Evolutionary conservation across 495 filamentous ascomycete species (phyloP), one percentile per base, ranked within the genome.

Genomic region (Durotheca rogersii): DNA sequence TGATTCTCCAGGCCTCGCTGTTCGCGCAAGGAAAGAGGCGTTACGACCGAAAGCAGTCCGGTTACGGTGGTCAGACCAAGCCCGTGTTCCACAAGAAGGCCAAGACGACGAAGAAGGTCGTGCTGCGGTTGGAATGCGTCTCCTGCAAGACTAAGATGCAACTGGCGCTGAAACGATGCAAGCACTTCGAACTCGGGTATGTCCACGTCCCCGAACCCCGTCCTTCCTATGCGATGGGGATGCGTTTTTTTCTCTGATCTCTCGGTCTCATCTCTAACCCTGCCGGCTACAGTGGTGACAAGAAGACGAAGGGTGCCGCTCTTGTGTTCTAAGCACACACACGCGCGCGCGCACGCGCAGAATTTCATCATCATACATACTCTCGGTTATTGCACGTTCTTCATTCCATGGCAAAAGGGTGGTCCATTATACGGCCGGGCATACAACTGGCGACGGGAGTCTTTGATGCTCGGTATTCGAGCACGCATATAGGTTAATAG

Each of bases 271-370:
- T n/a, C n/a, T n/a, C n/a, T n/a, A n/a, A n/a, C n/a, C n/a, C n/a
- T 51, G 49, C 35, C 7, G 6, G 12, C 14, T 49, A 74, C 62
- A 96, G 93, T 84, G 94, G 94, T 80, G 94, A 99, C 85, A 99
- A 99, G 90, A 99, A 99, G 90, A 99, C 94, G 70, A 99, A 99
- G 88, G 94, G 94, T 85, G 93, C 93, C 67, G 94, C 94, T 64
- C 82, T 99, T 67, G 94, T 99, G 64, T 99, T 97, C 81, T 99
- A 93, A 80, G 61, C 67, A 44, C 48, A 29, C 48, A n/a, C n/a
- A n/a, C n/a, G n/a, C n/a, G n/a, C n/a, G n/a, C n/a, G n/a, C n/a
- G n/a, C n/a, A n/a, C n/a, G n/a, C n/a, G n/a, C n/a, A n/a, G n/a
- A n/a, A n/a, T n/a, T n/a, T n/a, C n/a, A n/a, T n/a, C n/a, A n/a